These are phyloP conservation scores for Crocinoboletus sp. DNA, from an alignment of 1,284 basidiomycete species.

Conservation along the genomic window DNA sequence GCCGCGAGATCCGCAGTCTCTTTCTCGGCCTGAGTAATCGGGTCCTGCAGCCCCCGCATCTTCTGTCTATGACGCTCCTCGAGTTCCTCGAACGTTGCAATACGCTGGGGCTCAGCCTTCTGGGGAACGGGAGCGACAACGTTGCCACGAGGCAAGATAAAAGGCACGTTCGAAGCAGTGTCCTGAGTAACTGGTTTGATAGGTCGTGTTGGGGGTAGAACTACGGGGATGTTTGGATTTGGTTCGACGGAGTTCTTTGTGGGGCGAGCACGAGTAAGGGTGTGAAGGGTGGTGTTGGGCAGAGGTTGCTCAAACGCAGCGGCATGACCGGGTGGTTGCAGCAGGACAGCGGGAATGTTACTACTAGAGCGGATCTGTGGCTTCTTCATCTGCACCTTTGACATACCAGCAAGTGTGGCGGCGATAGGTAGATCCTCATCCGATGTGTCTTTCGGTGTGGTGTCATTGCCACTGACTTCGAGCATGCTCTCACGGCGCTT, in stretches of 20 bases:
- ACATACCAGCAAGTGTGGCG: conserved; percentile 31
- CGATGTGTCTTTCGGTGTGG: conserved; percentile 30
- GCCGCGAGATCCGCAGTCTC: conserved; percentile 64
- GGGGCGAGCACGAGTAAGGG: conserved; percentile 59
- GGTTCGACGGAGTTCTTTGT: conserved; percentile 25
- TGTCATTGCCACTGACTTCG: conserved; percentile 38
- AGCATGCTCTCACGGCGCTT: conserved; percentile 59
- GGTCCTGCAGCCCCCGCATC: conserved; percentile 68
- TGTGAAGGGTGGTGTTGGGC: conserved; percentile 38
- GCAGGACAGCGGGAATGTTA: conserved; percentile 44
- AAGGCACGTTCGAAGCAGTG: conserved; percentile 20
- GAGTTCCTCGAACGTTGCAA: conserved; percentile 74
- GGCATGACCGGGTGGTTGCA: conserved; percentile 55
- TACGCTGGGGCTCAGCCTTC: conserved; percentile 43
- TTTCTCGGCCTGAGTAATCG: conserved; percentile 65
- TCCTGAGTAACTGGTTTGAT: conserved; percentile 21
- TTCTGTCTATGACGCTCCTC: conserved; percentile 79
- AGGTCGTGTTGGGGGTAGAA: conserved; percentile 26
- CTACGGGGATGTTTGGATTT: conserved; percentile 28
- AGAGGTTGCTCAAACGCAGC: conserved; percentile 25
- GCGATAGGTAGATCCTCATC: conserved; percentile 54
- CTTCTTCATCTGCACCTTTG: conserved; percentile 29
- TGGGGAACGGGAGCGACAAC: conserved; percentile 47
- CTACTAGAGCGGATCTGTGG: conserved; percentile 35
- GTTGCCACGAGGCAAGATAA: conserved; percentile 30